These are phyloP conservation scores for Amanita rimosa DNA, from an alignment of 768 basidiomycete genomes.

Conservation along the genomic window DNA sequence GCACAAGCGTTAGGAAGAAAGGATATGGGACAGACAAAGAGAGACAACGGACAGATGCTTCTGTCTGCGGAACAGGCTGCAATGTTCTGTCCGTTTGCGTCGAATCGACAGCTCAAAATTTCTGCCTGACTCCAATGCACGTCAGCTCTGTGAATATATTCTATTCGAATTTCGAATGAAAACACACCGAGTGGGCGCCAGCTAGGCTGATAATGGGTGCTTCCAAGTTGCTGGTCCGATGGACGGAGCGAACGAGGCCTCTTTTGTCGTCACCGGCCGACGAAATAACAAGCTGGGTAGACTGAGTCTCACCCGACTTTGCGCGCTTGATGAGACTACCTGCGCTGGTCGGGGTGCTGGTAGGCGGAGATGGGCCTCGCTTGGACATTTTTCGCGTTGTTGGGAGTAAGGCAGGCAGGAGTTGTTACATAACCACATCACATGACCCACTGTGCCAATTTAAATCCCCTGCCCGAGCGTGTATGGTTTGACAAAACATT, in stretches of 20 bases:
- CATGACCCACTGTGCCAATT: too few relatives aligned
- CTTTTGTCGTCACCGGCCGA: slow-evolving; percentile 65
- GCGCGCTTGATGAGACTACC: slow-evolving; percentile 57
- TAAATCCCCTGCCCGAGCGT: too few relatives aligned
- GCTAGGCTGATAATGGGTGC: slow-evolving; percentile 89
- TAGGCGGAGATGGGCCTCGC: slow-evolving; percentile 48
- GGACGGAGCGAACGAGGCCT: slow-evolving; percentile 73
- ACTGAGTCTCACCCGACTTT: slow-evolving; percentile 34
- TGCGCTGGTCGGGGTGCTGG: slow-evolving; percentile 7
- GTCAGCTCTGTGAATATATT: neutral
- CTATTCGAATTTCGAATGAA: neutral
- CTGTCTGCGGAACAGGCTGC: slow-evolving; percentile 89
- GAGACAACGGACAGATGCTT: slow-evolving; percentile 63
- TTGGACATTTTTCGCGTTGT: slow-evolving; percentile 47
- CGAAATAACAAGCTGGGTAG: slow-evolving; percentile 67
- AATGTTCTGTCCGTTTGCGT: slow-evolving; percentile 87
- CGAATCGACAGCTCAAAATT: slow-evolving; percentile 86
- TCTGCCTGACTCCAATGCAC: slow-evolving; percentile 43
- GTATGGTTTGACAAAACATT: too few relatives aligned
- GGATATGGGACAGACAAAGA: neutral
- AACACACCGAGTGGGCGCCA: slow-evolving; percentile 74
- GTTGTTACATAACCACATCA: too few relatives aligned
- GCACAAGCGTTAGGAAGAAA: neutral
- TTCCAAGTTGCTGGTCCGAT: slow-evolving; percentile 86
- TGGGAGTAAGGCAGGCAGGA: neutral